These are phyloP conservation scores for Neodidymelliopsis sp. DNA, from an alignment of 2,329 filamentous ascomycete genomes.

Conservation along the genomic window DNA sequence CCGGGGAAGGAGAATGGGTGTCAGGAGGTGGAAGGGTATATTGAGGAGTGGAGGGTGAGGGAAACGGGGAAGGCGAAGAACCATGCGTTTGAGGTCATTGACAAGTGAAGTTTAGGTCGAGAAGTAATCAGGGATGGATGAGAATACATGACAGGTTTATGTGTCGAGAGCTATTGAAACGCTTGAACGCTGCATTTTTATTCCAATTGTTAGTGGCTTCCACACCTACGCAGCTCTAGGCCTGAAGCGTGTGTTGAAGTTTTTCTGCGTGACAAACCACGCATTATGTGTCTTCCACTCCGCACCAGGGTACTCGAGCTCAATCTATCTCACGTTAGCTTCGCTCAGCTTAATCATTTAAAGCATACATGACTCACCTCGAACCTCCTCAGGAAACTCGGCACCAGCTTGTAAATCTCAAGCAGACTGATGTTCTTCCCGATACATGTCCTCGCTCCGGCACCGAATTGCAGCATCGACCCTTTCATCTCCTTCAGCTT, in stretches of 20 bases:
- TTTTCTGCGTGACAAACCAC: slow-evolving; percentile 60
- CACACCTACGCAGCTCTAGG: slow-evolving; percentile 20
- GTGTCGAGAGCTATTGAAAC: background rate
- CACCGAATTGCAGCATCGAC: slow-evolving; percentile 76
- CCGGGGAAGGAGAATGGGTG: slow-evolving; percentile 51
- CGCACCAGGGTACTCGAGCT: slow-evolving; percentile 49
- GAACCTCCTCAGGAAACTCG: slow-evolving; percentile 69
- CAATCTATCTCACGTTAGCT: slow-evolving; percentile 39
- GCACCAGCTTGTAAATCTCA: slow-evolving; percentile 61
- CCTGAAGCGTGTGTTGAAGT: slow-evolving; percentile 55
- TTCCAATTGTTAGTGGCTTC: background rate
- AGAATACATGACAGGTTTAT: too few relatives aligned
- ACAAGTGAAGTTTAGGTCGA: slow-evolving; percentile 20
- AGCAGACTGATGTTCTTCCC: slow-evolving; percentile 63
- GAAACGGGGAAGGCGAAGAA: slow-evolving; percentile 34
- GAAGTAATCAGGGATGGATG: too few relatives aligned
- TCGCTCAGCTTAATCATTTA: background rate
- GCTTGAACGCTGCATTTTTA: slow-evolving; percentile 2
- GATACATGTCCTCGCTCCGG: slow-evolving; percentile 72
- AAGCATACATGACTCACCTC: slow-evolving; percentile 57
- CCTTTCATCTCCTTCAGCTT: slow-evolving; percentile 72
- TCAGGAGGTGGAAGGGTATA: slow-evolving; percentile 66
- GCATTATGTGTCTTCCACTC: slow-evolving; percentile 61
- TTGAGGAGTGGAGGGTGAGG: slow-evolving; percentile 53
- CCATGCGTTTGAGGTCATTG: slow-evolving; percentile 35